phyloP scores from a whole-genome alignment of 352 stramenopile genomes.

The Pelagophyceae sp. region DNA sequence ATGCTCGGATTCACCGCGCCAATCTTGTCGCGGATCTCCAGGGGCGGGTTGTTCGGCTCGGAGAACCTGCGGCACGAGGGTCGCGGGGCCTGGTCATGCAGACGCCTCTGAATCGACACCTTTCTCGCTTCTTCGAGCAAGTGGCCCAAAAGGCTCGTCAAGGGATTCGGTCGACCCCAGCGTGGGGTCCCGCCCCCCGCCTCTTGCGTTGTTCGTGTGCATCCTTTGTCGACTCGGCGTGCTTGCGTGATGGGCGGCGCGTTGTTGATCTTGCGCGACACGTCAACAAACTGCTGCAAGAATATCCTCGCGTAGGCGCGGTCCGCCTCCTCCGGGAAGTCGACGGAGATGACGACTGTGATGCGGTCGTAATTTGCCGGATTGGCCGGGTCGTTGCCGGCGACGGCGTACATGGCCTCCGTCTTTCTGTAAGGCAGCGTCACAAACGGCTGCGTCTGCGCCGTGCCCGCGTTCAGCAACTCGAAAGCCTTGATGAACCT shows the following conservation, averaged over 20 bases:
- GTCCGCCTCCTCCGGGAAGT: conserved; percentile 74
- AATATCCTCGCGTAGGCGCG: conserved; percentile 69
- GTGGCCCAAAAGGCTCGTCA: too few species aligned
- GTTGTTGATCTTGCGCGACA: conserved; percentile 66
- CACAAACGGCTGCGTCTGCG: background rate
- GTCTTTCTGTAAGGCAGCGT: background rate
- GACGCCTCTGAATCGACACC: too few species aligned
- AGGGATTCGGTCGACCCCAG: too few species aligned
- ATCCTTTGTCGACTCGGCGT: too few species aligned
- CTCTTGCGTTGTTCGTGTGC: too few species aligned
- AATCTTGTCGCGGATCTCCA: conserved; percentile 64
- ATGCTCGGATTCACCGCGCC: conserved; percentile 24
- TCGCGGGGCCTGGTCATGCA: too few species aligned
- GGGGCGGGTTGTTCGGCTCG: conserved; percentile 45
- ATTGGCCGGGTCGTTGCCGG: conserved; percentile 9
- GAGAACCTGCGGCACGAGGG: too few species aligned
- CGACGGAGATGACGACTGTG: conserved; percentile 71
- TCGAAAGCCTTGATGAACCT: conserved; percentile 2
- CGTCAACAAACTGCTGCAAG: conserved; percentile 72
- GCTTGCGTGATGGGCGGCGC: conserved; percentile 63
- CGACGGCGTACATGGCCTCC: background rate
- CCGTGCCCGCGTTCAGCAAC: background rate
- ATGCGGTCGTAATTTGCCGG: conserved; percentile 49
- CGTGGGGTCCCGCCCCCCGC: too few species aligned
- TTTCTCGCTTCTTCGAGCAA: too few species aligned